Evolutionary conservation across 2,329 filamentous ascomycete genomes (phyloP).

Genomic region (Xylaria sp.): DNA sequence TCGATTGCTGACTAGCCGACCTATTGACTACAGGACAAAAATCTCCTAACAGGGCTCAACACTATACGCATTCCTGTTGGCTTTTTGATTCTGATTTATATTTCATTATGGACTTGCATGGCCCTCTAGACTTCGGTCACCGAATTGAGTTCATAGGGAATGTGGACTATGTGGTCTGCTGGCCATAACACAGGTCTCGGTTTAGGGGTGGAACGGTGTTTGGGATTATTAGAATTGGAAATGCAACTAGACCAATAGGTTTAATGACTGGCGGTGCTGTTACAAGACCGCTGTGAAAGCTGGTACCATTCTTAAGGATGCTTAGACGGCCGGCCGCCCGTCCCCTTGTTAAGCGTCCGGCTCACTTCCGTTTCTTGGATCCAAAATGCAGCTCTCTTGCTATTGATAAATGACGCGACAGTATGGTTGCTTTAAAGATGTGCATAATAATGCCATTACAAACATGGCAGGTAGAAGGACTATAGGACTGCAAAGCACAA

Average conservation of each 20-base stretch:
- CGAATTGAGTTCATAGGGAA: constrained; percentile 56
- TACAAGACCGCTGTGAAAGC: constrained; percentile 50
- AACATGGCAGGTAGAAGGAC: no score
- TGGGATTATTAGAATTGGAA: constrained; percentile 72
- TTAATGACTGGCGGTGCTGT: constrained; percentile 58
- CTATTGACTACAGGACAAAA: no score
- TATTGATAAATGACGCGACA: no score
- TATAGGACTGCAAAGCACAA: no score
- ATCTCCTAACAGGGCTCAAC: no score
- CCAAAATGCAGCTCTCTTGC: no score
- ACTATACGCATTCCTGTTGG: constrained; percentile 61
- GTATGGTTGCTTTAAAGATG: no score
- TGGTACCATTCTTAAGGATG: constrained; percentile 31
- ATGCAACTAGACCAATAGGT: constrained; percentile 48
- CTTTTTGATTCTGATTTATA: constrained; percentile 57
- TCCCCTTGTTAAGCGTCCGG: constrained; percentile 19
- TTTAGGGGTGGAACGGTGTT: constrained; percentile 62
- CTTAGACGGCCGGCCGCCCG: constrained; percentile 18
- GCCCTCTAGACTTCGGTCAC: constrained; percentile 55
- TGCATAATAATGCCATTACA: no score
- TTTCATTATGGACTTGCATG: constrained; percentile 61
- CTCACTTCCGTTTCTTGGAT: background rate
- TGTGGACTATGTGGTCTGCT: constrained; percentile 16
- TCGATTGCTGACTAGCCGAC: no score
- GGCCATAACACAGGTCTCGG: constrained; percentile 54